Conservation (phyloP, 148 eudicot genomes). For the Rhododendron kiyosumense region DNA sequence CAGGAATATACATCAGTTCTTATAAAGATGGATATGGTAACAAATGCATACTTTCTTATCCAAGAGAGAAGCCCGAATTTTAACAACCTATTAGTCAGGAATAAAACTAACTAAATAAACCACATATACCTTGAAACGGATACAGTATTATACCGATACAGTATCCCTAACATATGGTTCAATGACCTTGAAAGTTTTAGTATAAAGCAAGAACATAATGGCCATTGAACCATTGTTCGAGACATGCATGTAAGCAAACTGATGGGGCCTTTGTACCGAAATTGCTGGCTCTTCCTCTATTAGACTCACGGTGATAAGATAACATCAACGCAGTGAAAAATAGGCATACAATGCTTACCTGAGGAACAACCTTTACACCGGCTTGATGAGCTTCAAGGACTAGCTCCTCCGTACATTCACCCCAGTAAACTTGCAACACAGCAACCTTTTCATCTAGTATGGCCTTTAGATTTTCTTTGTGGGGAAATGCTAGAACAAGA, state of each 20-base stretch:
- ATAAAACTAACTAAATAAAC: not conserved
- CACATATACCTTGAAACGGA: not conserved
- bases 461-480: conserved; percentile 71
- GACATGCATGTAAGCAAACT: not conserved
- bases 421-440: conserved; percentile 85
- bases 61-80: not conserved
- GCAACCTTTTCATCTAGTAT: conserved; percentile 86
- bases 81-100: not conserved
- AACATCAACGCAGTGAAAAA: not conserved
- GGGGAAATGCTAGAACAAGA: conserved; percentile 83
- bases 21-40: not conserved
- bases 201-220: not conserved
- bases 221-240: not conserved
- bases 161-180: not conserved
- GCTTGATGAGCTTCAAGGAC: conserved; percentile 73
- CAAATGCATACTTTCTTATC: conserved; percentile 6
- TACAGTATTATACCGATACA: not conserved
- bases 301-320: not conserved
- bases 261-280: not conserved
- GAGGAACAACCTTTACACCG: conserved; percentile 89
- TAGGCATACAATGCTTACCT: conserved; percentile 35
- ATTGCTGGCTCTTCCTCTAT: not conserved
- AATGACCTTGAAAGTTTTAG: not conserved
- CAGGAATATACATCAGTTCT: not conserved
- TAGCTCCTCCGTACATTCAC: conserved; percentile 69